These are phyloP conservation scores for Bipolaris gigantea DNA, from an alignment of 2,329 filamentous ascomycete genomes.

Conservation along the genomic window DNA sequence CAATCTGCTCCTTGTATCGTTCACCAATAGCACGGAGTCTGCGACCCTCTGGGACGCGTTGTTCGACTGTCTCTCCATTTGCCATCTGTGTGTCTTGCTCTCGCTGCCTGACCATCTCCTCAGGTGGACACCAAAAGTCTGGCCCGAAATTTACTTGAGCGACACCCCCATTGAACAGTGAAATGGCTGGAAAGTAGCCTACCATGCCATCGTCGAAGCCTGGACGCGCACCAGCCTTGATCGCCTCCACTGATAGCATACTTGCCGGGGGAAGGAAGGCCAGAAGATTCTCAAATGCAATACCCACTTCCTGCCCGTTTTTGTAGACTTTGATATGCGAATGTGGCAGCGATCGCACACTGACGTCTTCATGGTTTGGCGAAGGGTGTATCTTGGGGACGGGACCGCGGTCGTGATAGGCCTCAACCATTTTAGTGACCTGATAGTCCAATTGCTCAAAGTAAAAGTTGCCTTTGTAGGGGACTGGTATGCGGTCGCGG, in stretches of 20 bases:
- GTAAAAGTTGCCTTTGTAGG: constrained; percentile 90
- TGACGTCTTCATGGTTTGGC: constrained; percentile 70
- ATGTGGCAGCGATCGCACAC: constrained; percentile 83
- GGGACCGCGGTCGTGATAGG: constrained; percentile 53
- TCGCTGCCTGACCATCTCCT: constrained; percentile 54
- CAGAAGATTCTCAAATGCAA: constrained; percentile 82
- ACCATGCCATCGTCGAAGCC: constrained; percentile 93
- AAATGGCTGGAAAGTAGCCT: constrained; percentile 93
- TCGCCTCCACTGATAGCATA: constrained; percentile 66
- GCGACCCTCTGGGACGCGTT: constrained; percentile 31
- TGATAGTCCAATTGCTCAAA: constrained; percentile 94
- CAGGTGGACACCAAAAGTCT: constrained; percentile 86
- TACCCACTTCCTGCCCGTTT: constrained; percentile 84
- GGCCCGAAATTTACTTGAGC: constrained; percentile 94
- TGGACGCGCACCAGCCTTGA: constrained; percentile 74
- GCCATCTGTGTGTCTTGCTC: constrained; percentile 38
- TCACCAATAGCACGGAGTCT: constrained; percentile 67
- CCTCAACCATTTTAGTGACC: constrained; percentile 83
- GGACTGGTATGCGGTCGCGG: constrained; percentile 90
- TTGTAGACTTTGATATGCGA: constrained; percentile 90
- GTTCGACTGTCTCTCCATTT: constrained; percentile 19
- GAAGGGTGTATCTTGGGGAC: constrained; percentile 69
- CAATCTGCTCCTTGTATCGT: constrained; percentile 89
- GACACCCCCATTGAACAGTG: constrained; percentile 86
- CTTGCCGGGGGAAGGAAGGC: constrained; percentile 91